Base-by-base conservation (phyloP, 176 grass and related monocot species). In the Paspalum notatum region DNA sequence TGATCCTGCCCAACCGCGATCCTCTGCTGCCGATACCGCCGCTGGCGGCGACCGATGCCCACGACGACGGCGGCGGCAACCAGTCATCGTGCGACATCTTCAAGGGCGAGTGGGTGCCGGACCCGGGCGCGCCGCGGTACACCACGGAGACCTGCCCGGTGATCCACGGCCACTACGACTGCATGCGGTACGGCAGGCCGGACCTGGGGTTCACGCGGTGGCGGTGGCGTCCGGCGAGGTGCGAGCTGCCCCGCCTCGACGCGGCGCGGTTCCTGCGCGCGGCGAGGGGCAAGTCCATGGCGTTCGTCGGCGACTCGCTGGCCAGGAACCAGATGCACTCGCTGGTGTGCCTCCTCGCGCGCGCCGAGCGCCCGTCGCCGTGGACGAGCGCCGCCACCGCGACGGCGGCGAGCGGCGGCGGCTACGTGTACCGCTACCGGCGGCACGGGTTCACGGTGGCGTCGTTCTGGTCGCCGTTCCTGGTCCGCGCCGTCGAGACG, bases 281-380 rank as follows among this genome's bases (percentile, higher is more conserved):
- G 4, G 50, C 77, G 45, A 40, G 18, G 40, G 75, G 83, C 8
- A 85, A 60, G 51, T 89, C 87, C 49, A 20, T 92, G 54, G 93
- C 87, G 20, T 95, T 95, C 45, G 63, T 95, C 12, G 93, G 93
- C 13, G 93, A 95, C 77, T 95, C 93, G 7, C 54, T 92, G 2
- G 87, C 90, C 2, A 62, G 93, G 42, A 95, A 95, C 84, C 87
- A 95, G 38, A 83, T 95, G 66, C 89, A 95, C 68, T 95, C 93
- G 12, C 76, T 92, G 11, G 68, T 95, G 4, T 95, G 93, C 78
- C 87, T 95, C 82, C 56, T 95, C 46, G 13, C 84, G 21, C 45
- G 2, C 12, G 46, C 66, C 14, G 83, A 79, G 82, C 66, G 25
- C 38, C 61, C 75, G 51, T 7, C 24, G 58, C 67, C 81, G 72